A percentile compares a stretch with the other conserved stretches of the same genome.
Conservation (phyloP, 2,329 filamentous ascomycete genomes). For the Diaporthe australafricana region DNA sequence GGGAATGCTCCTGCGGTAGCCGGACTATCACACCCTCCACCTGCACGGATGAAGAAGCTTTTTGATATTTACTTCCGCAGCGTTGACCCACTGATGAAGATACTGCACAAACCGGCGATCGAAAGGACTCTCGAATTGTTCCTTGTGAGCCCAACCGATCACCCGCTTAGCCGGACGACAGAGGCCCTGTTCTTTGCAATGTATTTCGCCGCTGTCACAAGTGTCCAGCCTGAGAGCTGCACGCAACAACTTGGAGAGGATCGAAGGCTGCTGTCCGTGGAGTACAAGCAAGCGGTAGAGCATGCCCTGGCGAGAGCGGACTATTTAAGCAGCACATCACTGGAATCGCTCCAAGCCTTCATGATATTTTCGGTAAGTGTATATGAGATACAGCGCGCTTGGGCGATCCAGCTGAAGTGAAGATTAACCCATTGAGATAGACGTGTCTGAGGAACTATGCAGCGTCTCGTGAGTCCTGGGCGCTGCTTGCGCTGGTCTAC, state of each 20-base stretch:
- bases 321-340: constrained; percentile 54
- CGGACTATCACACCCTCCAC: constrained; percentile 48
- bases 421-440: constrained; percentile 30
- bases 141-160: constrained; percentile 39
- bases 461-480: constrained; percentile 55
- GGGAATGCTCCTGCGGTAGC: constrained; percentile 16
- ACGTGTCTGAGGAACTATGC: constrained; percentile 52
- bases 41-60: constrained; percentile 52
- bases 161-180: constrained; percentile 37
- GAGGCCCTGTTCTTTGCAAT: constrained; percentile 56
- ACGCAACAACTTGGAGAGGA: constrained; percentile 48
- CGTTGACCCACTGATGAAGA: constrained; percentile 57
- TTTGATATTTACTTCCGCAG: constrained; percentile 52
- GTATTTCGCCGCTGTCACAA: constrained; percentile 55
- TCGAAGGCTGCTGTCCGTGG: constrained; percentile 46
- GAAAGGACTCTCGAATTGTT: constrained; percentile 45
- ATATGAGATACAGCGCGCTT: neutral
- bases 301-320: constrained; percentile 54
- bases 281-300: constrained; percentile 51
- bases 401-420: neutral
- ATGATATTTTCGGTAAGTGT: constrained; percentile 52
- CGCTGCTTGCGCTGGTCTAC: constrained; percentile 53
- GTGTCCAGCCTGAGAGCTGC: constrained; percentile 48
- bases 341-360: constrained; percentile 55
- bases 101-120: constrained; percentile 57